phyloP scores from a whole-genome alignment of 148 eudicot species.

The Heliamphora exappendiculata region DNA sequence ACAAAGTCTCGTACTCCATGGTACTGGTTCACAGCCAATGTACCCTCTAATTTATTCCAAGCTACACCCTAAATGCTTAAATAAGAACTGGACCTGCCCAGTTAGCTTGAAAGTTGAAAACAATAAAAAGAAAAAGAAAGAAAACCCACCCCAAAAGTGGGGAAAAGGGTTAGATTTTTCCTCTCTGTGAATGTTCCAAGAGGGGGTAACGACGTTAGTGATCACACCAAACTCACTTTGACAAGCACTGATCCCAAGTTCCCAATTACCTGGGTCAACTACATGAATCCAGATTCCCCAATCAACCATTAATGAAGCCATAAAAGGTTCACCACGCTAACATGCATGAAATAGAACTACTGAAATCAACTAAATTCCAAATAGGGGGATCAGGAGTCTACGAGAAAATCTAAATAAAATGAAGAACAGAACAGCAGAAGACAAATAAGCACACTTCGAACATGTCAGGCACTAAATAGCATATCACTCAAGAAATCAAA shows the following conservation, averaged over 20 bases:
- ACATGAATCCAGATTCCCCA: not conserved
- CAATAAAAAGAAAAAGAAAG: not conserved
- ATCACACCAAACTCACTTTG: not conserved
- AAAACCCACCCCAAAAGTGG: too few species aligned
- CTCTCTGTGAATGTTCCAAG: too few species aligned
- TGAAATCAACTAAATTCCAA: not conserved
- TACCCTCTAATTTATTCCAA: not conserved
- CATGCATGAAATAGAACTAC: not conserved
- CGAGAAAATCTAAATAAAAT: not conserved
- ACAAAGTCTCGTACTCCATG: too few species aligned
- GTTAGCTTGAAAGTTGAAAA: not conserved
- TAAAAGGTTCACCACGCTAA: not conserved
- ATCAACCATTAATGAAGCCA: not conserved
- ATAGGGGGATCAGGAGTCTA: not conserved
- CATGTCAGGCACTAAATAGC: not conserved
- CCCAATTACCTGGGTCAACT: not conserved
- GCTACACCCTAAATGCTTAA: not conserved
- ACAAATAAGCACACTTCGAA: not conserved
- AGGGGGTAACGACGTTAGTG: not conserved
- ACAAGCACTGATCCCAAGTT: not conserved
- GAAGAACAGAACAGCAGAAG: not conserved
- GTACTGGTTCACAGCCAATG: too few species aligned
- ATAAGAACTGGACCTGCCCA: not conserved
- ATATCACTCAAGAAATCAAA: slow-evolving; percentile 2
- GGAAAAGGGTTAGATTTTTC: too few species aligned